A percentile compares a stretch with the other conserved stretches of the same genome.
Evolutionary conservation across 208 protist genomes (phyloP).

Genomic region (Novymonas esmeraldas): DNA sequence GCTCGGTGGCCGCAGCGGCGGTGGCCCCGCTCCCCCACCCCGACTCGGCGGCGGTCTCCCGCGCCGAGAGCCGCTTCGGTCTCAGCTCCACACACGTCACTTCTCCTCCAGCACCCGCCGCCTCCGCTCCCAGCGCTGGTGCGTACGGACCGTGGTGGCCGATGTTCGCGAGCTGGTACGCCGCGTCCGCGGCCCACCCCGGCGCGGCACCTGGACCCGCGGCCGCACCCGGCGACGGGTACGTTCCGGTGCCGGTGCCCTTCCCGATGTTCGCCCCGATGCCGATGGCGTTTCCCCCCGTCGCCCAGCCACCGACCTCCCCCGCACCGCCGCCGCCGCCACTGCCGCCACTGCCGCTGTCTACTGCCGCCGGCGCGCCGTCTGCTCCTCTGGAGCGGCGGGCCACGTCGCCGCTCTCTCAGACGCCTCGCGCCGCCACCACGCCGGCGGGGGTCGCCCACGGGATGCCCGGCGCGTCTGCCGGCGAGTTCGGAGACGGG

Average conservation of each 20-base stretch:
- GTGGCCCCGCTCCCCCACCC: too few relatives aligned
- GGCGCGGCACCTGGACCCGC: neutral
- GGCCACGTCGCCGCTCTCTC: too few relatives aligned
- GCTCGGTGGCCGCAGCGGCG: too few relatives aligned
- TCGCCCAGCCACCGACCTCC: neutral
- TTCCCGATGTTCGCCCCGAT: slow-evolving; percentile 25
- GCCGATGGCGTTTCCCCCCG: neutral
- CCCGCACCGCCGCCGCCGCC: neutral
- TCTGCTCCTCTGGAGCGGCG: too few relatives aligned
- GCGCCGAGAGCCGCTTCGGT: neutral
- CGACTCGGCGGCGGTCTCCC: too few relatives aligned
- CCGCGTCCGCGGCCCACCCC: neutral
- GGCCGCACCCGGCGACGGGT: neutral
- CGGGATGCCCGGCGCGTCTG: neutral
- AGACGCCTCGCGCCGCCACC: too few relatives aligned
- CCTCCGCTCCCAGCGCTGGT: too few relatives aligned
- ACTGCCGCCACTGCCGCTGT: neutral
- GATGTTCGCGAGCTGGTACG: slow-evolving; percentile 17
- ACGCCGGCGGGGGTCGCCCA: too few relatives aligned
- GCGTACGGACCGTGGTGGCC: slow-evolving; percentile 34
- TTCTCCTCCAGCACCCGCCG: neutral
- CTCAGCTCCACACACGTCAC: neutral
- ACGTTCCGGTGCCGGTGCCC: slow-evolving; percentile 22
- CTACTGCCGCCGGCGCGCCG: neutral
- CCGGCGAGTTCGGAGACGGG: neutral